Conservation (phyloP, 345 rosid genomes). For the Pugionium dolabratum region DNA sequence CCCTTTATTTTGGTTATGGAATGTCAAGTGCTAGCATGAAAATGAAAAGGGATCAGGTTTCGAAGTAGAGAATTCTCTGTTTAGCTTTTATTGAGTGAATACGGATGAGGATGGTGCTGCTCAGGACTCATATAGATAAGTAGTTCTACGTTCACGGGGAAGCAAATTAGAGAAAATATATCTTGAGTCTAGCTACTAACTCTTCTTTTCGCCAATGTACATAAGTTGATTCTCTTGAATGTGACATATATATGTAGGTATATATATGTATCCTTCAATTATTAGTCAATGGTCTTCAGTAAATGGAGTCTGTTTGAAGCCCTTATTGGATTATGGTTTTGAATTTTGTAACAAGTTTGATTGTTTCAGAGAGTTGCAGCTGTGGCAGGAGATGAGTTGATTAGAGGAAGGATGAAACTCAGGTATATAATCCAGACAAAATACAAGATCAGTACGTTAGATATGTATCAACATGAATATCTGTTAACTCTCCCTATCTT, state of each 20-base stretch:
- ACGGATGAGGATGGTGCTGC: too few relatives aligned
- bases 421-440: conserved; percentile 51
- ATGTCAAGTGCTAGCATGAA: too few relatives aligned
- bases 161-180: too few relatives aligned
- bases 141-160: too few relatives aligned
- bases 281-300: conserved; percentile 9
- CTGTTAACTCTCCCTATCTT: conserved; percentile 26
- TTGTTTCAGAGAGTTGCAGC: conserved; percentile 57
- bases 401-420: conserved; percentile 79
- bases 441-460: neutral
- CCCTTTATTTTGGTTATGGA: too few relatives aligned
- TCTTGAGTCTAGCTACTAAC: too few relatives aligned
- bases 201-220: too few relatives aligned
- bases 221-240: too few relatives aligned
- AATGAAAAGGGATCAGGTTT: neutral
- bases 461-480: conserved; percentile 17
- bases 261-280: too few relatives aligned
- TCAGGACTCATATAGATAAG: too few relatives aligned
- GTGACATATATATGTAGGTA: too few relatives aligned
- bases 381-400: conserved; percentile 70
- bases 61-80: conserved; percentile 1
- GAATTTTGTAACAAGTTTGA: neutral
- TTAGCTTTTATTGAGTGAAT: neutral
- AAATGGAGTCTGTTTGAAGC: conserved; percentile 17
- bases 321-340: conserved; percentile 10